These are phyloP conservation scores for Kodamaea hsintzibuensis DNA, from an alignment of 805 yeast genomes.

Conservation along the genomic window DNA sequence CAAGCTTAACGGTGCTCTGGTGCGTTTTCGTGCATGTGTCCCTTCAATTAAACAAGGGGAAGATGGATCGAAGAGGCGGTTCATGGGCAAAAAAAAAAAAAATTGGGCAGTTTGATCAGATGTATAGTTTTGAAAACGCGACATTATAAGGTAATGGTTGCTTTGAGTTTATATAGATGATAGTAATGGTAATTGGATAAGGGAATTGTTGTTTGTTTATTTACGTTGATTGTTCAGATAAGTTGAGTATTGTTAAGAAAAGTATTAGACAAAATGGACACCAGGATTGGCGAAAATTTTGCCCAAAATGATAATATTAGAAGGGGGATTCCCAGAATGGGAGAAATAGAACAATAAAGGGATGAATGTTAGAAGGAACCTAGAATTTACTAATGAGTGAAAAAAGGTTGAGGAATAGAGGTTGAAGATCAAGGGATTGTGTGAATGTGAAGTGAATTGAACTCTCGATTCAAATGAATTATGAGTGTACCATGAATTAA, in stretches of 20 bases:
- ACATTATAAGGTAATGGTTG: neutral
- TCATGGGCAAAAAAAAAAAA: neutral
- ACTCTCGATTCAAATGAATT: no score
- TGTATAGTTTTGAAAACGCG: neutral
- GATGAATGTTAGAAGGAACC: neutral
- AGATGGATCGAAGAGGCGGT: neutral
- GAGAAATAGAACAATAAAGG: neutral
- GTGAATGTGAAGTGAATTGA: no score
- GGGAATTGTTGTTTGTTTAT: neutral
- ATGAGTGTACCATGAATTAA: no score
- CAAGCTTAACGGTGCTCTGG: neutral
- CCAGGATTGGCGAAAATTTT: neutral
- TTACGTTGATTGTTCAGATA: no score
- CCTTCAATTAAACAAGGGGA: neutral
- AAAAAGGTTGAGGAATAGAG: no score
- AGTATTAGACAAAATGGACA: neutral
- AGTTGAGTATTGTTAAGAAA: neutral
- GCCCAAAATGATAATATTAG: neutral
- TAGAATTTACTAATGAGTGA: no score
- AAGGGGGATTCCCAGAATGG: neutral
- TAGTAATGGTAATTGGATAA: neutral
- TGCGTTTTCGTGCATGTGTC: neutral
- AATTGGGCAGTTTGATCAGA: neutral
- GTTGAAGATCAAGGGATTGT: no score
- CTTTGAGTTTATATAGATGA: neutral